Conservation (phyloP, 1,284 basidiomycete genomes). For the Melampsora occidentalis region DNA sequence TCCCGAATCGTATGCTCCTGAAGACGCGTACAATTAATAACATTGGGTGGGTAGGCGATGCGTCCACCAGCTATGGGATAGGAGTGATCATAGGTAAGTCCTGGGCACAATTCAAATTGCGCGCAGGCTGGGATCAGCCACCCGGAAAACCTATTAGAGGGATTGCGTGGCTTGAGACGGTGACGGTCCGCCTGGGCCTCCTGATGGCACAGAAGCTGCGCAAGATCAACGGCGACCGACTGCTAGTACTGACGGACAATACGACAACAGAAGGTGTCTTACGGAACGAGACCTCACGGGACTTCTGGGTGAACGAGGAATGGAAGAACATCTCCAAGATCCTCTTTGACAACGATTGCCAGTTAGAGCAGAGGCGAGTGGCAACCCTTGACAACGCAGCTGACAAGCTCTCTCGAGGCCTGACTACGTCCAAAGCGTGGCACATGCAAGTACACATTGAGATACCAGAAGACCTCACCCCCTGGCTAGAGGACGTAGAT, state of each 20-base stretch:
- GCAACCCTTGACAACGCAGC: neutral
- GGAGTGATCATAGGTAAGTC: neutral
- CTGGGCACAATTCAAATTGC: slow-evolving; percentile 1
- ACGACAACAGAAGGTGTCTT: too few species aligned
- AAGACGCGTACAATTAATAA: neutral
- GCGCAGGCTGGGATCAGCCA: neutral
- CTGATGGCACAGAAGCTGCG: too few species aligned
- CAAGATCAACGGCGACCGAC: too few species aligned
- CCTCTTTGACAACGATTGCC: neutral
- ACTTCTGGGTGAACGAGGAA: neutral
- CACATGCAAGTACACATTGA: too few species aligned
- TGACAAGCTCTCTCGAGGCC: neutral
- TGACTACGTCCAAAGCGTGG: too few species aligned
- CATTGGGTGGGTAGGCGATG: slow-evolving; percentile 2
- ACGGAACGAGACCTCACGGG: neutral
- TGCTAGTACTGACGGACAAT: too few species aligned
- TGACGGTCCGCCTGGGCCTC: neutral
- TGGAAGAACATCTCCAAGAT: neutral
- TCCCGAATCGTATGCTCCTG: neutral
- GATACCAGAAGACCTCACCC: too few species aligned
- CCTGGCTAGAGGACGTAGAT: too few species aligned
- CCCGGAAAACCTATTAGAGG: neutral
- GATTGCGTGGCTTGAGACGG: neutral
- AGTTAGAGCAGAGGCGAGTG: neutral
- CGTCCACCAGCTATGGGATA: neutral